phyloP scores from a whole-genome alignment of 2,329 filamentous ascomycete species.

The Trichophyton verrucosum region DNA sequence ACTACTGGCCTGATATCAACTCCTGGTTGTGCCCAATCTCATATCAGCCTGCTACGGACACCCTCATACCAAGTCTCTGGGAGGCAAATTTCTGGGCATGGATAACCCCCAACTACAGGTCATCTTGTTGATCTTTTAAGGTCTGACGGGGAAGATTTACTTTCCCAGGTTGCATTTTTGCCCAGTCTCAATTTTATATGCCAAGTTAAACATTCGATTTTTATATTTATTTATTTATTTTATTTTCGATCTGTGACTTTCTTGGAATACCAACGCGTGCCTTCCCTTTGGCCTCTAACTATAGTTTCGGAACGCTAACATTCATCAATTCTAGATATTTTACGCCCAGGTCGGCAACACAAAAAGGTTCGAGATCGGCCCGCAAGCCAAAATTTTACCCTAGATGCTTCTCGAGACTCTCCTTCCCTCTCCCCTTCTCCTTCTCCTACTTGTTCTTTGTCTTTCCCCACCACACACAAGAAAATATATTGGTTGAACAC shows the following conservation, averaged over 20 bases:
- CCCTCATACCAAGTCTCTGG: background rate
- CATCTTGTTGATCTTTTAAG: background rate
- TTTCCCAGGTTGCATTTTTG: background rate
- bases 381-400: background rate
- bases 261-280: background rate
- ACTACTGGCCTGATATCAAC: background rate
- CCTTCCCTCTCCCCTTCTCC: no score
- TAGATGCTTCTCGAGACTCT: background rate
- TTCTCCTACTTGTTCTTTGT: no score
- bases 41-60: background rate
- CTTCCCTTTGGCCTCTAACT: background rate
- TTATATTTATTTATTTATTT: background rate
- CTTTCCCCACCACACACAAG: no score
- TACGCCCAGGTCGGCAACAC: background rate
- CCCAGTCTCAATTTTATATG: background rate
- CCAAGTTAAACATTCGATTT: background rate
- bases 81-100: background rate
- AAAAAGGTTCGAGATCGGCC: slow-evolving; percentile 3
- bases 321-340: background rate
- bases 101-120: background rate
- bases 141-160: background rate
- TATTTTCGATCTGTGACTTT: background rate
- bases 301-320: background rate
- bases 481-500: background rate
- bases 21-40: background rate